Percentiles rank a stretch among this genome's conserved stretches.
Conservation (phyloP, 2,329 filamentous ascomycete genomes). For the Coleophoma cylindrospora region DNA sequence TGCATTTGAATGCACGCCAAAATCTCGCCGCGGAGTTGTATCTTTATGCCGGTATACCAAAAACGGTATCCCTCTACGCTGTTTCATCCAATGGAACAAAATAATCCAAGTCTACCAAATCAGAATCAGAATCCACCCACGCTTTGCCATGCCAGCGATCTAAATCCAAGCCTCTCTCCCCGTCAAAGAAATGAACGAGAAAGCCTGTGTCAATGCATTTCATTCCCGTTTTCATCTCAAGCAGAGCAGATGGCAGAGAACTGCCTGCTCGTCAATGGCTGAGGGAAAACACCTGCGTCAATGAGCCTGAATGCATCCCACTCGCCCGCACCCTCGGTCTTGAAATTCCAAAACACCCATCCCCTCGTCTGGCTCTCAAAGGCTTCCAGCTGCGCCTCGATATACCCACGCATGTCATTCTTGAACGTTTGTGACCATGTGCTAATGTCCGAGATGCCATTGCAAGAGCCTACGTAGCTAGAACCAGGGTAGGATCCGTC, state of each 20-base stretch:
- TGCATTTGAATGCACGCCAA: no score
- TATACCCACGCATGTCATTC: slow-evolving; percentile 42
- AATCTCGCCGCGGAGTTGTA: no score
- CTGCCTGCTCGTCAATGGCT: slow-evolving; percentile 27
- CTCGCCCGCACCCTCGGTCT: slow-evolving; percentile 46
- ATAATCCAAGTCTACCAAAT: no score
- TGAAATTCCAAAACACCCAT: slow-evolving; percentile 56
- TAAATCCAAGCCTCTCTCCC: no score
- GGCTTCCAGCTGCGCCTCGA: slow-evolving; percentile 47
- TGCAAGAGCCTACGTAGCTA: slow-evolving; percentile 47
- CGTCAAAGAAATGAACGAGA: no score
- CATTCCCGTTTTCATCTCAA: not conserved
- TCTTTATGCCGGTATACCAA: no score
- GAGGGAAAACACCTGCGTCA: slow-evolving; percentile 45
- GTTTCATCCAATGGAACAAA: no score
- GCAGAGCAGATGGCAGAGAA: slow-evolving; percentile 17
- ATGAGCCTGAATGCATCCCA: slow-evolving; percentile 47
- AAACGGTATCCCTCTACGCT: no score
- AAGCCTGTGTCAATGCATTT: no score
- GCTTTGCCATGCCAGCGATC: no score
- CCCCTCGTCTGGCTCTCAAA: slow-evolving; percentile 46
- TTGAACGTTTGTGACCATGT: slow-evolving; percentile 34
- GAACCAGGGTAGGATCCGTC: slow-evolving; percentile 47
- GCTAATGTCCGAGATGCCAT: slow-evolving; percentile 43
- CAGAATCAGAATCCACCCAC: no score